Evolutionary conservation across 352 stramenopile genomes (phyloP).

Genomic region (Salisapilia sapeloensis): DNA sequence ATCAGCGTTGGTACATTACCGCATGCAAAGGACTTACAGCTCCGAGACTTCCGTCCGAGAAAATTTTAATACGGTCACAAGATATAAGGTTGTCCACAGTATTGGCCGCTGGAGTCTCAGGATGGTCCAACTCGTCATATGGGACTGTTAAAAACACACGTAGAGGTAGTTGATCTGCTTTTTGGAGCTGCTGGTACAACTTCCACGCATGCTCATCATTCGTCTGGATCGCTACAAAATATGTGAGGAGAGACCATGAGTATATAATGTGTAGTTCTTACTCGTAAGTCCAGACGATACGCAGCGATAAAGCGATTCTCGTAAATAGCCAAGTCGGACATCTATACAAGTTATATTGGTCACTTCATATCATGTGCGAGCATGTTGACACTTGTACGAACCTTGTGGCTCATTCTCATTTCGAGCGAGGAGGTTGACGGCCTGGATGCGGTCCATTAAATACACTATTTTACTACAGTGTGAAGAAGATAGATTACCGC

Average conservation of each 20-base stretch:
- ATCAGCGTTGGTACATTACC: background rate
- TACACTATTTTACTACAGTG: background rate
- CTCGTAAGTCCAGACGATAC: conserved; percentile 61
- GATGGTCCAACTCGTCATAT: conserved; percentile 41
- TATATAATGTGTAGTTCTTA: background rate
- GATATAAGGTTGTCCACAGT: conserved; percentile 32
- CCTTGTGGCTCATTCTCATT: conserved; percentile 47
- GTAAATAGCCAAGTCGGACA: conserved; percentile 39
- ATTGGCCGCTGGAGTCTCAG: conserved; percentile 15
- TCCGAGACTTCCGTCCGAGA: conserved; percentile 75
- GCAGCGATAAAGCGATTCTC: conserved; percentile 38
- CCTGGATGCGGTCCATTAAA: conserved; percentile 16
- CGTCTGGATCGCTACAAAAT: conserved; percentile 48
- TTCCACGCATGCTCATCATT: conserved; percentile 69
- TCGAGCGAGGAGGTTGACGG: conserved; percentile 50
- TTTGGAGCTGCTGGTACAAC: conserved; percentile 69
- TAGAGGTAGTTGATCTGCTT: conserved; percentile 24
- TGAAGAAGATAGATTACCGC: conserved; percentile 10
- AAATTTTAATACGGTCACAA: conserved; percentile 81
- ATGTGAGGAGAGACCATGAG: conserved; percentile 1
- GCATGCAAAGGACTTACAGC: conserved; percentile 17
- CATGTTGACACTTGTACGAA: no score
- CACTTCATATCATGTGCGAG: no score
- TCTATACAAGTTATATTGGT: no score
- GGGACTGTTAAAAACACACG: conserved; percentile 66